Evolutionary conservation across 116 monocot species (phyloP), one percentile per base, ranked within the genome.

Genomic region (Papilionanthe hybrid): DNA sequence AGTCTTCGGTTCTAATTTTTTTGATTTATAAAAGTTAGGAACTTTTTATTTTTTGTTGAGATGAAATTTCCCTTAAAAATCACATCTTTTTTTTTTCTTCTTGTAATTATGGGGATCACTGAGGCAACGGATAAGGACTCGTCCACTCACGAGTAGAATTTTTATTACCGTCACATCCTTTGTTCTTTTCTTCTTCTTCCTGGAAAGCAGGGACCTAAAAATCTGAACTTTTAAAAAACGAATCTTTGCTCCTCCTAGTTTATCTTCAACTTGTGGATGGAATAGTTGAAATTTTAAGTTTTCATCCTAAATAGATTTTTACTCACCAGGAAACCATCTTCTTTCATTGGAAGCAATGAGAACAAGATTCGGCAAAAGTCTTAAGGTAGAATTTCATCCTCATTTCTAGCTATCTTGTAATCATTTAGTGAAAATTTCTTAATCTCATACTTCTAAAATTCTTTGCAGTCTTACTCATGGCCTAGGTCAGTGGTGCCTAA

Each of bases 401-500:
- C 13, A 13, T 44, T 42, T 8, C 6, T 20, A 17, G 57, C 9
- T n/a, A 19, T 10, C 9, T 75, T 6, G 25, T 55, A 13, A 9
- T 55, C 53, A 53, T 17, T 53, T 4, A 15, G 18, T 50, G 13
- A 1, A 75, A 75, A 23, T 47, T 19, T 30, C 1, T 5, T 77
- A 7, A 8, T 30, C 23, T 79, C 7, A 66, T 20, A 5, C 25
- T 29, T 7, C 6, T 65, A 12, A 28, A 23, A 23, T 43, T 55
- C 41, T 25, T 85, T 45, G 15, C 73, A 86, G 83, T 75, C 83
- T 22, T 75, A 77, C 17, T 81, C 87, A 5, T 87, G 84, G 83
- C 78, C 87, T 45, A 87, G 79, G 49, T 68, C 80, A 1, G 77
- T 87, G 78, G 72, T 86, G 80, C 77, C 73, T 65, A 87, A 81